A percentile compares a stretch with the other conserved stretches of the same genome.
phyloP scores from a whole-genome alignment of 2,329 filamentous ascomycete species.

The Blumeriella jaapii region DNA sequence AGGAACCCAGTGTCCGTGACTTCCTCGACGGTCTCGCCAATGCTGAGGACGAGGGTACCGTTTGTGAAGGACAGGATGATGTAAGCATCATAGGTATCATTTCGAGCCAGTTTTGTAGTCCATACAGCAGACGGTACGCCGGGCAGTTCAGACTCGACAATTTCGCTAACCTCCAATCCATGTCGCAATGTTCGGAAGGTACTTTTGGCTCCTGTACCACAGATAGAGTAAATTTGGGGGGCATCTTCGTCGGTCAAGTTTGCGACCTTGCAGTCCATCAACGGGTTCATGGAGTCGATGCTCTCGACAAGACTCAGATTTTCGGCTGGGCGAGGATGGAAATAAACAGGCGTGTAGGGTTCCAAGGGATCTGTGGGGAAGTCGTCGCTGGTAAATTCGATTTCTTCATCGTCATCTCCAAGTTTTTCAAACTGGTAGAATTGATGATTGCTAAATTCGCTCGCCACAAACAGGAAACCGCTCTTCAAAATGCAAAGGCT shows the following conservation, averaged over 20 bases:
- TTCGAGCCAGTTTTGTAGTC: slow-evolving; percentile 78
- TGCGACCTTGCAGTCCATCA: slow-evolving; percentile 82
- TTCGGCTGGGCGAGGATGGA: slow-evolving; percentile 66
- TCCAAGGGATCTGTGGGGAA: slow-evolving; percentile 66
- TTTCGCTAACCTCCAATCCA: slow-evolving; percentile 84
- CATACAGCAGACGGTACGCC: slow-evolving; percentile 86
- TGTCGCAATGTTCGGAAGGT: slow-evolving; percentile 88
- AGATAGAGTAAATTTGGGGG: slow-evolving; percentile 90
- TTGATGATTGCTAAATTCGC: slow-evolving; percentile 84
- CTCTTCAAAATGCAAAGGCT: slow-evolving; percentile 90
- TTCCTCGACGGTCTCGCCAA: slow-evolving; percentile 93
- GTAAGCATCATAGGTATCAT: slow-evolving; percentile 83
- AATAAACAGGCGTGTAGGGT: slow-evolving; percentile 69
- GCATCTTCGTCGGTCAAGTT: slow-evolving; percentile 89
- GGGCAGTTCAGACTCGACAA: slow-evolving; percentile 86
- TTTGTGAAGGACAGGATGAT: slow-evolving; percentile 92
- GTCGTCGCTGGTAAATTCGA: slow-evolving; percentile 72
- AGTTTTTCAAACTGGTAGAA: slow-evolving; percentile 98
- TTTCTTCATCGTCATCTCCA: slow-evolving; percentile 86
- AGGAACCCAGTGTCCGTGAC: slow-evolving; percentile 90
- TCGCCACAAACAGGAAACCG: slow-evolving; percentile 85
- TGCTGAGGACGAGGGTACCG: slow-evolving; percentile 81
- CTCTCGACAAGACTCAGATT: slow-evolving; percentile 79
- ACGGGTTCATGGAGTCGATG: slow-evolving; percentile 79
- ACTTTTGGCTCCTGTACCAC: slow-evolving; percentile 78